phyloP scores from a whole-genome alignment of 2,329 filamentous ascomycete species.

The Coniella lustricola region DNA sequence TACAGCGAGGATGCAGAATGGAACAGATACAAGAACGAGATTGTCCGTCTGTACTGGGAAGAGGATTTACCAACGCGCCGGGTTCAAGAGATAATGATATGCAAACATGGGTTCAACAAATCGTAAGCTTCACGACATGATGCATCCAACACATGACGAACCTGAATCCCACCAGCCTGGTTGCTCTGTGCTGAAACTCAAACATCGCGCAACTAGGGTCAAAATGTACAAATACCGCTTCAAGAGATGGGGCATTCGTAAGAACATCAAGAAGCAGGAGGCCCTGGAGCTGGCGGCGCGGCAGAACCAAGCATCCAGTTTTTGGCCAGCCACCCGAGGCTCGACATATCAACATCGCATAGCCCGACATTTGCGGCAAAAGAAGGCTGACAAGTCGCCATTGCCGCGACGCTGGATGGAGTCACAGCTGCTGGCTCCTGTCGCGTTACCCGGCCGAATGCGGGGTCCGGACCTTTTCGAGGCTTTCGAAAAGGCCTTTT shows the following conservation, averaged over 20 bases:
- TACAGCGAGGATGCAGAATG: not conserved
- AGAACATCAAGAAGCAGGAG: conserved; percentile 6
- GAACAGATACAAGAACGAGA: not conserved
- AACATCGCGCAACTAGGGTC: not conserved
- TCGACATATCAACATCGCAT: not conserved
- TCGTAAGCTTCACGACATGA: not conserved
- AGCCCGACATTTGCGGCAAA: conserved; percentile 2
- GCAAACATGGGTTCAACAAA: conserved; percentile 1
- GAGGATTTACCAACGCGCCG: not conserved
- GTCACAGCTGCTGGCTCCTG: not conserved
- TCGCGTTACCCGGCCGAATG: not conserved
- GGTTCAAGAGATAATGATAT: conserved; percentile 1
- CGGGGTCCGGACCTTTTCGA: not conserved
- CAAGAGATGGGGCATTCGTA: conserved; percentile 5
- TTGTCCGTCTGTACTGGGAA: conserved; percentile 2
- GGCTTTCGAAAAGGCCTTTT: not conserved
- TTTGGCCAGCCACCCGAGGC: conserved; percentile 2
- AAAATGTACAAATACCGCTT: conserved; percentile 8
- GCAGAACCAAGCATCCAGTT: not conserved
- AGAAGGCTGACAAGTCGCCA: not conserved
- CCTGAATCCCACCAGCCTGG: not conserved
- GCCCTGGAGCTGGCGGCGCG: not conserved
- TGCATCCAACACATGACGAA: not conserved
- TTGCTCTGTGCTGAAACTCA: not conserved
- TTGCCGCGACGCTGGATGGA: not conserved